These are phyloP conservation scores for Phytopythium helicoides DNA, from an alignment of 352 stramenopile genomes.

Conservation along the genomic window DNA sequence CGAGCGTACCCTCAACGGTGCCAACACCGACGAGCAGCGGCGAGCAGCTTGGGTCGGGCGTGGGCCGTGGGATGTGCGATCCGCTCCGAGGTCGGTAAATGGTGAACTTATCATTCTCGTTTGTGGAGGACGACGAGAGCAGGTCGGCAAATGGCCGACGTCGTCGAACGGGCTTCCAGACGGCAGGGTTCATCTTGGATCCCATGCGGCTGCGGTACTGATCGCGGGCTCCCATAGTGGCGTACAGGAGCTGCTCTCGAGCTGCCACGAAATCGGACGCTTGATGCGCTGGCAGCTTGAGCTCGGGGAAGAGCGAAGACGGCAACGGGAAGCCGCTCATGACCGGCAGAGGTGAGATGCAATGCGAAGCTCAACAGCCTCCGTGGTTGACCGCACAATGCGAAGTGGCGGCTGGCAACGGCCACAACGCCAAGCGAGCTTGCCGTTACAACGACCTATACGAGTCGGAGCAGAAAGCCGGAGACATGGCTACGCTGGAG, in stretches of 20 bases:
- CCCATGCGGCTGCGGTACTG: slow-evolving; percentile 12
- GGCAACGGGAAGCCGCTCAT: slow-evolving; percentile 23
- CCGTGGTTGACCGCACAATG: not conserved
- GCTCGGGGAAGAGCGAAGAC: slow-evolving; percentile 28
- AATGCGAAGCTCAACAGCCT: slow-evolving; percentile 10
- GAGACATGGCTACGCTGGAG: no score
- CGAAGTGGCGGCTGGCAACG: no score
- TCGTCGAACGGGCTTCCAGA: slow-evolving; percentile 24
- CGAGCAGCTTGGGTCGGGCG: slow-evolving; percentile 10
- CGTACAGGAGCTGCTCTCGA: slow-evolving; percentile 20
- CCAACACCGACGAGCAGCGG: slow-evolving; percentile 30
- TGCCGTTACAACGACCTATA: no score
- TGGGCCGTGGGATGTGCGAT: not conserved
- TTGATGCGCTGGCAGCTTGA: slow-evolving; percentile 29
- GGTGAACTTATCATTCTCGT: slow-evolving; percentile 19
- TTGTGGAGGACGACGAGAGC: slow-evolving; percentile 18
- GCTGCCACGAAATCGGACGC: slow-evolving; percentile 33
- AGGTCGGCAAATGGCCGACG: slow-evolving; percentile 4
- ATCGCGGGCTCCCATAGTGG: slow-evolving; percentile 25
- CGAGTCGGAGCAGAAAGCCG: no score
- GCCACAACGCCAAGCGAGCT: no score
- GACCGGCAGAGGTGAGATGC: not conserved
- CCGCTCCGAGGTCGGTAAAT: slow-evolving; percentile 24
- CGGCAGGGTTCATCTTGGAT: slow-evolving; percentile 18
- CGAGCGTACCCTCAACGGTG: slow-evolving; percentile 20